Base-by-base conservation (phyloP, 2,329 filamentous ascomycete genomes). In the Diaporthe sp. region DNA sequence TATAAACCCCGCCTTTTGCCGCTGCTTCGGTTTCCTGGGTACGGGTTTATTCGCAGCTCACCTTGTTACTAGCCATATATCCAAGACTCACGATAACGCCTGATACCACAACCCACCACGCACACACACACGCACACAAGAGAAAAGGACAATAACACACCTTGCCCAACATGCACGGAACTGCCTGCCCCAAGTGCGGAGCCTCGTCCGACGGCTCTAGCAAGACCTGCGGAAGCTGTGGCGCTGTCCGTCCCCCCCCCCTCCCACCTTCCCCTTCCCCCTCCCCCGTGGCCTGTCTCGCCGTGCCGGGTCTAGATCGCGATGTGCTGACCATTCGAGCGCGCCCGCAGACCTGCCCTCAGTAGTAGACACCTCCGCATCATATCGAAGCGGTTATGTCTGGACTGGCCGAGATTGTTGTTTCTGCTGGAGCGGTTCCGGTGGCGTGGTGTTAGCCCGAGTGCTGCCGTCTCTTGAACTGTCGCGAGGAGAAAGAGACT, bases 211-310 rank as follows among this genome's bases (percentile, higher is more conserved):
- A 83, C 62, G 85, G 85, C 79, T 79, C 80, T 57, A 79, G 80
- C 84, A 92, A 92, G 89, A 87, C 85, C 76, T 92, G 90, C 85
- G 79, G 80, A 75, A 84, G 86, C 75, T 92, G 90, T 84, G 90
- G 90, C 74, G 89, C 90, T 80, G 90, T 92, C 86, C 80, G 90
- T 86, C 46, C 37, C n/a, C 10, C 22, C 12, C n/a, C 28, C 28
- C 28, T 31, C 28, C 28, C 28, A 31, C 28, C 28, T 28, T 31
- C n/a, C 61, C 42, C 74, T 25, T 61, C 62, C 46, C 22, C 53
- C 13, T n/a, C 61, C 15, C 1, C 25, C 6, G 19, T 6, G 15
- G 5, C 19, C 2, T 70, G 42, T 28, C 4, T 19, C 58, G 15
- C 19, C 60, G 39, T 46, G 49, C 49, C 34, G 22, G 44, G 44